phyloP scores from a whole-genome alignment of 2,329 filamentous ascomycete genomes.

The Arthrobotrys conoides region DNA sequence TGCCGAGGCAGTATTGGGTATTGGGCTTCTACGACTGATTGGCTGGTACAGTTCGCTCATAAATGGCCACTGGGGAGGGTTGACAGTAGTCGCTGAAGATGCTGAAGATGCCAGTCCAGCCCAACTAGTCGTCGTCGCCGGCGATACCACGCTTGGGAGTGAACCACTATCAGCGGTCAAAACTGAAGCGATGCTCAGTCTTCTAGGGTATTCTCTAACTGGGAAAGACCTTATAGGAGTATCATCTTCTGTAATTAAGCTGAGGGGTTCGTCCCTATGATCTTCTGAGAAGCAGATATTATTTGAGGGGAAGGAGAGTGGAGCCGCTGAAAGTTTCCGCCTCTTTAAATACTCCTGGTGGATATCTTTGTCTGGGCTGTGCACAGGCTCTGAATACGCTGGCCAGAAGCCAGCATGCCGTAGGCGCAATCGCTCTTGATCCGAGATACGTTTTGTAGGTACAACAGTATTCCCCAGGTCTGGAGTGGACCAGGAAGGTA shows the following conservation, averaged over 20 bases:
- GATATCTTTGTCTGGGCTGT: constrained; percentile 43
- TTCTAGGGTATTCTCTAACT: constrained; percentile 58
- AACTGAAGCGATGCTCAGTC: constrained; percentile 58
- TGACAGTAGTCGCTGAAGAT: constrained; percentile 54
- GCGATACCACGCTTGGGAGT: constrained; percentile 54
- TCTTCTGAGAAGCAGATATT: constrained; percentile 19
- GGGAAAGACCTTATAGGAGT: constrained; percentile 56
- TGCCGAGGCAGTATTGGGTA: constrained; percentile 41
- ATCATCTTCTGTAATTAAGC: constrained; percentile 54
- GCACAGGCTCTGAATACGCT: constrained; percentile 42
- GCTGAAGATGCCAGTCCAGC: constrained; percentile 51
- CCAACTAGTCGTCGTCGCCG: constrained; percentile 56
- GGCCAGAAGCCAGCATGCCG: constrained; percentile 37
- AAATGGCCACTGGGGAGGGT: constrained; percentile 58
- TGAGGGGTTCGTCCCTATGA: constrained; percentile 47
- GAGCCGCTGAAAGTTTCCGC: constrained; percentile 43
- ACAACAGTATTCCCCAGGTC: constrained; percentile 41
- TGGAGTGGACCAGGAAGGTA: constrained; percentile 11
- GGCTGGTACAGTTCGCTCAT: constrained; percentile 57
- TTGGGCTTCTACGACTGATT: constrained; percentile 48
- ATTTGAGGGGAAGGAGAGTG: constrained; percentile 26
- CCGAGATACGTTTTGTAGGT: constrained; percentile 53
- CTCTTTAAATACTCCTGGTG: constrained; percentile 49
- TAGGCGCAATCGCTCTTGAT: constrained; percentile 50
- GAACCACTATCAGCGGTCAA: constrained; percentile 59